Evolutionary conservation across 2,329 filamentous ascomycete genomes (phyloP), one percentile per base, ranked within the genome.

Genomic region (Blastomyces silverae): DNA sequence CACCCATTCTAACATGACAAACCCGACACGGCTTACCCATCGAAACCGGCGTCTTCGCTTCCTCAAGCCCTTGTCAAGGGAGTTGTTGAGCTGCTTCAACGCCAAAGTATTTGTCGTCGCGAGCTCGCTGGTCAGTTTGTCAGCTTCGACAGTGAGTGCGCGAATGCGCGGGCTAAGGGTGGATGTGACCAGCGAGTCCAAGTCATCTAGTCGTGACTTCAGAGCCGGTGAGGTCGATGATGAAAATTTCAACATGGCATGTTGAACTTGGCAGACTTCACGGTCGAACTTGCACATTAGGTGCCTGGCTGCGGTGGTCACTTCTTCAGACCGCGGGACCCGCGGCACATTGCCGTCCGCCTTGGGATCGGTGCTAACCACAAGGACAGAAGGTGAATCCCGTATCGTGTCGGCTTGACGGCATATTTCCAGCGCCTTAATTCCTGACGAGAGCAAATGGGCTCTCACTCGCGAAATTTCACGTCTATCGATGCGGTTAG

Each of bases 1-100:
- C 61, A 86, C 79, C 91, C 92, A 97, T 80, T 97, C 93, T 20
- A 97, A 85, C 25, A 88, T 78, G 64, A 92, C 86, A 84, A 92
- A 97, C 17, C 91, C 88, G 0, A 87, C 85, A 17, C 90, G 82
- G 50, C 91, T 82, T 31, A 92, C 77, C 86, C 91, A 92, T 64
- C 90, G 82, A 72, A 94, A 86, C 62, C 91, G 82, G 66, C 89
- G 83, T 66, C 90, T 82, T 62, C 92, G 82, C 80, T 90, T 87
- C 72, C 89, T 85, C 66, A 94, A 83, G 66, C 87, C 83, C 53
- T 76, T 78, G 66, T 85, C 84, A 17, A 97, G 89, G 20, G 86
- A 84, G 73, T 96, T 92, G 59, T 87, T 85, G 50, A 96, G 85
- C 55, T 86, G 84, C 77, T 96, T 96, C 61, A 95, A 87, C 66